These are phyloP conservation scores for Podospora bellae-mahoneyi DNA, from an alignment of 495 filamentous ascomycete species.

Conservation along the genomic window DNA sequence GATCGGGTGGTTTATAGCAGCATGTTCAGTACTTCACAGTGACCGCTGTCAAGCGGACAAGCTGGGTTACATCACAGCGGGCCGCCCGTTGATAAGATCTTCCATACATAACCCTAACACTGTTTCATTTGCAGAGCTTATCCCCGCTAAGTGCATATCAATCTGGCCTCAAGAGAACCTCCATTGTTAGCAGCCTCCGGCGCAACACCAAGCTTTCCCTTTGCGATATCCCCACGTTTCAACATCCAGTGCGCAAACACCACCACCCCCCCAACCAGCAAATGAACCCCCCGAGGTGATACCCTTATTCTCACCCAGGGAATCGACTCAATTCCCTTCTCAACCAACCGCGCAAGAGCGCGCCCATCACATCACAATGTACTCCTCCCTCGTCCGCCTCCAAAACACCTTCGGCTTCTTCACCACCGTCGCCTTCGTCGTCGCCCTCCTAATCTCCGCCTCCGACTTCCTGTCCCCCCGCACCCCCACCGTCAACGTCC, in stretches of 20 bases:
- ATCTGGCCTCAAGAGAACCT: slow-evolving; percentile 34
- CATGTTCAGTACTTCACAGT: neutral
- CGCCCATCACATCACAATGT: slow-evolving; percentile 57
- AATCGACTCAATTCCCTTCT: neutral
- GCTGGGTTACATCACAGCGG: slow-evolving; percentile 26
- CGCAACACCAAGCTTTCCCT: slow-evolving; percentile 1
- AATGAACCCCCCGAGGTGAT: neutral
- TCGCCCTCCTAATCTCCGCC: slow-evolving; percentile 72
- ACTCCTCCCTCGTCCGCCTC: slow-evolving; percentile 74
- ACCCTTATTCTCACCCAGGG: neutral
- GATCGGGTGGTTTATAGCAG: neutral
- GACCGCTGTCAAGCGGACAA: slow-evolving; percentile 5
- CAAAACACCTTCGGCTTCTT: slow-evolving; percentile 98
- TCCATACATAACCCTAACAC: neutral
- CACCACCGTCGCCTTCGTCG: slow-evolving; percentile 83
- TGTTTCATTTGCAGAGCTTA: neutral
- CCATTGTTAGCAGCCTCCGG: slow-evolving; percentile 1
- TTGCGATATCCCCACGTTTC: neutral
- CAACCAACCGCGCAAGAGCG: slow-evolving; percentile 2
- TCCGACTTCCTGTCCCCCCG: slow-evolving; percentile 73
- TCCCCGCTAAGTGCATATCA: slow-evolving; percentile 28
- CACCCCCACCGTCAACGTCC: slow-evolving; percentile 56
- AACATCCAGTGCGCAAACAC: slow-evolving; percentile 5
- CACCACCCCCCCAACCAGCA: slow-evolving; percentile 6
- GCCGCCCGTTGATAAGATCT: neutral